Percentiles rank a stretch among this genome's conserved stretches.
phyloP scores from a whole-genome alignment of 2,329 filamentous ascomycete genomes.

The Taxawa tesnikishii region DNA sequence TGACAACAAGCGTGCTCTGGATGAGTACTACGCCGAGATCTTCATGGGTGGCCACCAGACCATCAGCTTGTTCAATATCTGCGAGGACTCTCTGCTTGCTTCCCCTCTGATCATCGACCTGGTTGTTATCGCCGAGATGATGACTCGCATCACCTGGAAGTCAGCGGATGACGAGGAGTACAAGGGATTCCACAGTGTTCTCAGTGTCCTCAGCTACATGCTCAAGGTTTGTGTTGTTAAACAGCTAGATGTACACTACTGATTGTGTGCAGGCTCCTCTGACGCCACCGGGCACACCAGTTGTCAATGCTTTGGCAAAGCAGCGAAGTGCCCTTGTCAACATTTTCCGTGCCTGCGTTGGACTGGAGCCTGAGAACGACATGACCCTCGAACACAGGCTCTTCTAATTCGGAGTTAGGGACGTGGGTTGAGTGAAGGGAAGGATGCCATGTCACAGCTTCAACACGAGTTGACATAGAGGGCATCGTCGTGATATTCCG shows the following conservation, averaged over 20 bases:
- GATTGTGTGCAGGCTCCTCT: slow-evolving; percentile 58
- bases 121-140: slow-evolving; percentile 86
- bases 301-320: slow-evolving; percentile 91
- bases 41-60: slow-evolving; percentile 98
- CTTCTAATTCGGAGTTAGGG: slow-evolving; percentile 38
- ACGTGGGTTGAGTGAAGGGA: too few relatives aligned
- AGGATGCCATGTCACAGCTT: too few relatives aligned
- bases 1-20: slow-evolving; percentile 96
- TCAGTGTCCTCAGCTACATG: slow-evolving; percentile 98
- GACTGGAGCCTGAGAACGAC: slow-evolving; percentile 91
- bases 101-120: slow-evolving; percentile 96
- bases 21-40: slow-evolving; percentile 99
- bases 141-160: slow-evolving; percentile 95
- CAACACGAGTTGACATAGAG: too few relatives aligned
- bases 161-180: slow-evolving; percentile 51
- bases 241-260: slow-evolving; percentile 2
- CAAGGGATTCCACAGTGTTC: slow-evolving; percentile 91
- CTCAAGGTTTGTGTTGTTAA: slow-evolving; percentile 46
- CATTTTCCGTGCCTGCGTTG: slow-evolving; percentile 96
- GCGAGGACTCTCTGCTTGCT: slow-evolving; percentile 92
- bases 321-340: slow-evolving; percentile 91
- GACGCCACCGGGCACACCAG: slow-evolving; percentile 86
- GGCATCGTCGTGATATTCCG: too few relatives aligned
- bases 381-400: slow-evolving; percentile 99
- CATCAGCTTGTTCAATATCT: slow-evolving; percentile 97